Base-by-base conservation (phyloP, 495 filamentous ascomycete genomes). In the Aspergillus asperescens region DNA sequence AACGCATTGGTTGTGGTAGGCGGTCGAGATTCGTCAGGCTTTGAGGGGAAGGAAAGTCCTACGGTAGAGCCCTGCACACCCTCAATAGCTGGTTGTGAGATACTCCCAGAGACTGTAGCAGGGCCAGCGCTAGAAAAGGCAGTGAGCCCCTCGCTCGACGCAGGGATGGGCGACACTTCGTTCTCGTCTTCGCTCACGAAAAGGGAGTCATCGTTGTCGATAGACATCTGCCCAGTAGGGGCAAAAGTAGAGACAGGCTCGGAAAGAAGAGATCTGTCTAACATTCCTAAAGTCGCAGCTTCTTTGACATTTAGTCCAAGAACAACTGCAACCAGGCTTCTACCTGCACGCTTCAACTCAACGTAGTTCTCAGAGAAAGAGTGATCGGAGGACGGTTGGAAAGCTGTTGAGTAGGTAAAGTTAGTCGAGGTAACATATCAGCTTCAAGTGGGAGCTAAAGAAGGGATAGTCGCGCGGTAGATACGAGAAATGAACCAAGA, bases 301-400 rank as follows among this genome's bases (percentile, higher is more conserved):
- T 79, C 68, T 53, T 64, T 63, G 50, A 78, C 70, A 39, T 55
- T 73, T 54, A 80, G 58, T n/a, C 78, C 78, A 55, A 80, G 73
- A 35, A 79, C 68, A 24, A 81, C 62, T 2, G 78, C 72, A 15
- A 70, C 69, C 16, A 79, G 53, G 18, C 59, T 76, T 60, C 78
- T 67, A 16, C 75, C 72, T 13, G 65, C 60, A 29, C 78, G 73
- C 58, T 81, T 81, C 18, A 61, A 63, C 57, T 81, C 78, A 12
- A 81, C 78, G 60, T 63, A 67, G 16, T 52, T 67, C 12, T 72
- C 67, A 0, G 78, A 81, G 47, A 77, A 81, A 10, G 70, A 60
- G 56, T 79, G 78, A 13, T 77, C 73, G 15, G 70, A 70, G 25
- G 73, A 72, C 16, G 70, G 68, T 44, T 64, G 64, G 24, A 76